Evolutionary conservation across 371 early-diverging fungal genomes (phyloP), one percentile per base, ranked within the genome.

Genomic region (Mortierella sp.): DNA sequence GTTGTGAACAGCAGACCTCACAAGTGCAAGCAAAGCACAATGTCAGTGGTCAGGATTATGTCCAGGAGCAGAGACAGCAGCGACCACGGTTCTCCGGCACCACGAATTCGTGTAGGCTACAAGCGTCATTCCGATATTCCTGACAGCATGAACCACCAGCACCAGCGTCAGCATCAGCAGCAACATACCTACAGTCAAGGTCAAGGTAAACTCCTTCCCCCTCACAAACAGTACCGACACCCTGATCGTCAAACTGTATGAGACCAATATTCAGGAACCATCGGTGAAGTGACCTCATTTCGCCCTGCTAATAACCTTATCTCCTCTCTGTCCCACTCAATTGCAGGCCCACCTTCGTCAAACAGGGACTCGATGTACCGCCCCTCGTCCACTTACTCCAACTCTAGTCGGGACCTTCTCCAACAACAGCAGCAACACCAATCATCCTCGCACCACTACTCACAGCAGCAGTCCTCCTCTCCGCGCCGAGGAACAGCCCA

Each of bases 101-200:
- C 77, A 37, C 71, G 77, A 14, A 77, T 77, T 26, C 50, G 77
- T 19, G 77, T 77, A 11, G 77, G 77, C 0, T 77, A 61, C 46
- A 77, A 48, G 71, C 77, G 64, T n/a, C 28, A 50, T 0, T 55
- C 37, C 11, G 70, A 75, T 26, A 40, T 44, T 21, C 72, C 21
- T 10, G 51, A 64, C 37, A 21, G 21, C 21, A 64, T 64, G 37
- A 37, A 26, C 69, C 37, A 51, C 48, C 61, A 64, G 13, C 69
- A 37, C 8, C 69, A 43, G 1, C 69, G 26, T 26, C 59, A 57
- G 13, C 57, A 70, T 46, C 50, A 51, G 31, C 54, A 59, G 34
- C 59, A 59, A 16, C 59, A 59, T 16, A 19, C 16, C 0, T 59
- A 31, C 19, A 31, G 59, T 16, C 59, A 59, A 59, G 59, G 59